Percentiles rank a stretch among this genome's conserved stretches.
Conservation (phyloP, 2,329 filamentous ascomycete species). For the Paraphaeosphaeria minitans region DNA sequence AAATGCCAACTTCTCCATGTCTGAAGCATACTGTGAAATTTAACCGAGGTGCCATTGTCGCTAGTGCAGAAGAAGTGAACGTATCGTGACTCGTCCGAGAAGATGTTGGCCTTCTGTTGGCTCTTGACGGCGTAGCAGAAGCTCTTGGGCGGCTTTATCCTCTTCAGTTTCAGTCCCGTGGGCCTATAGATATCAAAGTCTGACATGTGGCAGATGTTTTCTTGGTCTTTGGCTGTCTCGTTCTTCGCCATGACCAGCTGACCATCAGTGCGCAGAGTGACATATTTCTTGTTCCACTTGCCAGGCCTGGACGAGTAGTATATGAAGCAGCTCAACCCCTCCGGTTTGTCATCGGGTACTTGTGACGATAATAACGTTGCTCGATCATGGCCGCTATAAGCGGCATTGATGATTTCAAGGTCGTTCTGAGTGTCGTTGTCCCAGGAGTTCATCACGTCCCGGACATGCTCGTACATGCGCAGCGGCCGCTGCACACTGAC, state of each 20-base stretch:
- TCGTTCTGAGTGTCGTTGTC: slow-evolving; percentile 78
- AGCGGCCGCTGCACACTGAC: slow-evolving; percentile 82
- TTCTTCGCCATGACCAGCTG: slow-evolving; percentile 77
- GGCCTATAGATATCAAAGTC: slow-evolving; percentile 92
- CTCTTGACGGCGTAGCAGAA: slow-evolving; percentile 89
- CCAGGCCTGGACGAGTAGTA: slow-evolving; percentile 81
- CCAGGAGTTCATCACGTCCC: slow-evolving; percentile 93
- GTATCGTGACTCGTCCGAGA: slow-evolving; percentile 81
- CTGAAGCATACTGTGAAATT: slow-evolving; percentile 75
- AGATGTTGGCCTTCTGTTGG: slow-evolving; percentile 85
- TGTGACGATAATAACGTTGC: slow-evolving; percentile 68
- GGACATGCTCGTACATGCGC: slow-evolving; percentile 82
- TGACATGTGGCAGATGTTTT: slow-evolving; percentile 79
- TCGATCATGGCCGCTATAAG: slow-evolving; percentile 58
- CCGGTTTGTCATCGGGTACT: slow-evolving; percentile 68
- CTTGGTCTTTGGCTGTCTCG: slow-evolving; percentile 66
- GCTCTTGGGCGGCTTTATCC: slow-evolving; percentile 83
- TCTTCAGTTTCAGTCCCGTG: slow-evolving; percentile 68
- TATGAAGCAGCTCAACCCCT: slow-evolving; percentile 71
- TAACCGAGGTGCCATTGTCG: slow-evolving; percentile 67
- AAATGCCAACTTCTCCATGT: slow-evolving; percentile 92
- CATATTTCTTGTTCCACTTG: slow-evolving; percentile 86
- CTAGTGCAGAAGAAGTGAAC: slow-evolving; percentile 91
- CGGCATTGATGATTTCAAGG: slow-evolving; percentile 68
- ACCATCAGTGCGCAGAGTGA: slow-evolving; percentile 74